phyloP scores from a whole-genome alignment of 257 asterid genomes.

The Hygrophila difformis region DNA sequence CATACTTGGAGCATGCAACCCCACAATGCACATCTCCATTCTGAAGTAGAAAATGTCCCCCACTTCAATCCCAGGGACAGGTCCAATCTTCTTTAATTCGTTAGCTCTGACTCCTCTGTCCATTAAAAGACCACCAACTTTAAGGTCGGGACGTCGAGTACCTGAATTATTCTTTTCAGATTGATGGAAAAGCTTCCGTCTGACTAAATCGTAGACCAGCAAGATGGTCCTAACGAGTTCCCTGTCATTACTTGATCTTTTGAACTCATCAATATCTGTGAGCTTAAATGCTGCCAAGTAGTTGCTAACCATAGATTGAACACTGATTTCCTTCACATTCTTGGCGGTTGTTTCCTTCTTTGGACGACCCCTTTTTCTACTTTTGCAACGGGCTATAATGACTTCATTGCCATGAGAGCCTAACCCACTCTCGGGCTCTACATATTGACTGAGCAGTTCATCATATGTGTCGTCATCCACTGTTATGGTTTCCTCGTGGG shows the following conservation, averaged over 20 bases:
- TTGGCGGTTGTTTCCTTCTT: slow-evolving; percentile 23
- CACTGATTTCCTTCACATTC: slow-evolving; percentile 30
- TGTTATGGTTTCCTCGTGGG: slow-evolving; percentile 16
- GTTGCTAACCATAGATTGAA: slow-evolving; percentile 35
- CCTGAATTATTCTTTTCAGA: slow-evolving; percentile 48
- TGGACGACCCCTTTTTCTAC: slow-evolving; percentile 41
- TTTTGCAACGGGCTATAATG: slow-evolving; percentile 33
- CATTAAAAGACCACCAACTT: slow-evolving; percentile 50
- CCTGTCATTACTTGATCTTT: slow-evolving; percentile 52
- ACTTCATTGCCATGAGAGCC: slow-evolving; percentile 18
- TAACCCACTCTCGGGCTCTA: slow-evolving; percentile 21
- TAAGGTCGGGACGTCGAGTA: slow-evolving; percentile 67
- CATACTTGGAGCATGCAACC: slow-evolving; percentile 86
- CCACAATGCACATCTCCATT: slow-evolving; percentile 83
- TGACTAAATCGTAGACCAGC: slow-evolving; percentile 44
- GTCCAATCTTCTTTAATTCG: slow-evolving; percentile 51
- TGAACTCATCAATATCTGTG: slow-evolving; percentile 37
- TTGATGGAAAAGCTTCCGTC: slow-evolving; percentile 58
- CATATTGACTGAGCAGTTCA: slow-evolving; percentile 38
- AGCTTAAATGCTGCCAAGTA: slow-evolving; percentile 40
- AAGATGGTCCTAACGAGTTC: slow-evolving; percentile 36
- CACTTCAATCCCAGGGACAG: slow-evolving; percentile 70
- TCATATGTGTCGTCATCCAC: slow-evolving; percentile 45
- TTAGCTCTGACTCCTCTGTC: slow-evolving; percentile 67
- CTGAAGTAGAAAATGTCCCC: slow-evolving; percentile 89